Conservation (phyloP, 208 protist species). For the Wallacemonas sp. region DNA sequence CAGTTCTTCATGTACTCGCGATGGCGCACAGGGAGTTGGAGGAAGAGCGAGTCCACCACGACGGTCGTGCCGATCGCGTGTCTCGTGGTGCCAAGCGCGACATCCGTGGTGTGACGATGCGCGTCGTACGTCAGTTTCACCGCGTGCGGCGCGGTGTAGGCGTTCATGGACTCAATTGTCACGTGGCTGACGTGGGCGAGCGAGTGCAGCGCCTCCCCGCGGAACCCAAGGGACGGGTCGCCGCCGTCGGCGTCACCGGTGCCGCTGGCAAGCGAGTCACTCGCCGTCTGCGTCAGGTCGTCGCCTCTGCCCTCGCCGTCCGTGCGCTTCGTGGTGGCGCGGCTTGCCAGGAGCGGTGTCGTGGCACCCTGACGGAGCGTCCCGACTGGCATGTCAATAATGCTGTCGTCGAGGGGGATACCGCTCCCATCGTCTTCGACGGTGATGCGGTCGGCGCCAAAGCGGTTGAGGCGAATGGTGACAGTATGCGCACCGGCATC, state of each 20-base stretch:
- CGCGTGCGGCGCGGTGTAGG: conserved; percentile 30
- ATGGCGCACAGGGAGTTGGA: conserved; percentile 86
- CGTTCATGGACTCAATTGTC: conserved; percentile 66
- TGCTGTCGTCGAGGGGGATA: conserved; percentile 33
- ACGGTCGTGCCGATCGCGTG: conserved; percentile 80
- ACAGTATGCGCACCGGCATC: conserved; percentile 71
- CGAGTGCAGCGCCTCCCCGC: conserved; percentile 97
- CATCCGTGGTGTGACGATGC: conserved; percentile 19
- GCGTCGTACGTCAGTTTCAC: conserved; percentile 52
- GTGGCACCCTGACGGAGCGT: conserved; percentile 27
- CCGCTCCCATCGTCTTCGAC: conserved; percentile 87
- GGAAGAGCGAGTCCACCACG: conserved; percentile 74
- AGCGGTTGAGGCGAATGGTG: conserved; percentile 61
- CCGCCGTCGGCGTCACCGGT: not conserved
- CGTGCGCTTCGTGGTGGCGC: conserved; percentile 67
- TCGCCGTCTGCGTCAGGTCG: not conserved
- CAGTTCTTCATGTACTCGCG: conserved; percentile 85
- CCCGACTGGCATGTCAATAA: conserved; percentile 35
- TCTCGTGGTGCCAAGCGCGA: conserved; percentile 23
- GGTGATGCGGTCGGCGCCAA: conserved; percentile 66
- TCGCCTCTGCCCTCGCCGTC: not conserved
- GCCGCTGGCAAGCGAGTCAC: conserved; percentile 2
- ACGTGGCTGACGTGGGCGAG: conserved; percentile 86
- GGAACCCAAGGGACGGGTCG: conserved; percentile 91
- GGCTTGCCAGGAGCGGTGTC: conserved; percentile 59